phyloP scores from a whole-genome alignment of 352 stramenopile genomes.

The Thalassiosira mediterranea region DNA sequence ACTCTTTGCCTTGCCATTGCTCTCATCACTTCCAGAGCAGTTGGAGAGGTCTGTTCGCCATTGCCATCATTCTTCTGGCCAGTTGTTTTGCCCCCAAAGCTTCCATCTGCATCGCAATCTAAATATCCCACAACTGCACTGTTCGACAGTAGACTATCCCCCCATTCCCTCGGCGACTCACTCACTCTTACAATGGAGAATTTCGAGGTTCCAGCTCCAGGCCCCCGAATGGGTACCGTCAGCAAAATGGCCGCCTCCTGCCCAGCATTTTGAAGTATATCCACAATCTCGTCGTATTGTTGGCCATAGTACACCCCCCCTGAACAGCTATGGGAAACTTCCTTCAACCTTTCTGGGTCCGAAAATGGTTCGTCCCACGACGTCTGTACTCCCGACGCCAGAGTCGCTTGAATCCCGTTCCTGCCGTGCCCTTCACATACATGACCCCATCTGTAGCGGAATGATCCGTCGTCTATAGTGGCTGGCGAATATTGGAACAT shows the following conservation, averaged over 20 bases:
- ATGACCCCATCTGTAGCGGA: conserved; percentile 68
- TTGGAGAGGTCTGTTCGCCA: not conserved
- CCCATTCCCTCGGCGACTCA: conserved; percentile 71
- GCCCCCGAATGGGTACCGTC: conserved; percentile 61
- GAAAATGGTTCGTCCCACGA: conserved; percentile 48
- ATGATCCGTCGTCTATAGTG: conserved; percentile 53
- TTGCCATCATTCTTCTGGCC: conserved; percentile 7
- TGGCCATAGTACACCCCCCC: conserved; percentile 64
- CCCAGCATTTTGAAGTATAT: conserved; percentile 8
- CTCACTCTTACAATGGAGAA: conserved; percentile 69
- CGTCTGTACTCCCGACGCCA: conserved; percentile 1
- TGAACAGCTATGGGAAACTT: conserved; percentile 50
- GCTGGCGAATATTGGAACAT: conserved; percentile 55
- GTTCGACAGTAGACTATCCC: conserved; percentile 67
- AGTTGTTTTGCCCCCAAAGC: conserved; percentile 2
- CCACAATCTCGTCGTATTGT: conserved; percentile 28
- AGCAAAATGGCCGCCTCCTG: conserved; percentile 52
- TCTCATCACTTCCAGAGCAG: conserved; percentile 52
- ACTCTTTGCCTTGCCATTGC: conserved; percentile 61
- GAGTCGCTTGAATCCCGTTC: conserved; percentile 48
- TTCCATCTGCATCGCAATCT: conserved; percentile 25
- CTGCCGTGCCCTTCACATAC: conserved; percentile 47
- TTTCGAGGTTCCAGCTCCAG: conserved; percentile 46
- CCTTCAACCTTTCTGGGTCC: conserved; percentile 39
- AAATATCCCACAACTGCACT: conserved; percentile 59